Conservation (phyloP, 768 basidiomycete genomes). For the Crepidotus variabilis region DNA sequence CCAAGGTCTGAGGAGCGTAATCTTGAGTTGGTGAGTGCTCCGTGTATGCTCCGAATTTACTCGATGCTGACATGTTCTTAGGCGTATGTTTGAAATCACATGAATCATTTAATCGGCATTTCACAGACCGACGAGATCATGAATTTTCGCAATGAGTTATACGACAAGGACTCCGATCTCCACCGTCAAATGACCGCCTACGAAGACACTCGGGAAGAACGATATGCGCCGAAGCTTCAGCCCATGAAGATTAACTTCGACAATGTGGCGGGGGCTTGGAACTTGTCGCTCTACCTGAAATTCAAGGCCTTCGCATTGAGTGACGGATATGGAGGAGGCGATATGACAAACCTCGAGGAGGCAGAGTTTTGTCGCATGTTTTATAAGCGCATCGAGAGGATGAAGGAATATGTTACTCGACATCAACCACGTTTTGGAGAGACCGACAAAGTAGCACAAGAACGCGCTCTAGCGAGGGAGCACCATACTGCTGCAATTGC, state of each 20-base stretch:
- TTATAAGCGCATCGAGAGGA: neutral
- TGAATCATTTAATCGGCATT: conserved; percentile 1
- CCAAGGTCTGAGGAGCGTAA: too few relatives aligned
- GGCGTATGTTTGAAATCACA: neutral
- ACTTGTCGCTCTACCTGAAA: neutral
- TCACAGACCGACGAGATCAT: neutral
- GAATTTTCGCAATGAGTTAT: neutral
- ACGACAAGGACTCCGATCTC: neutral
- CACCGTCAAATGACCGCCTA: neutral
- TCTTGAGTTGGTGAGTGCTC: too few relatives aligned
- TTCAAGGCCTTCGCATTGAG: neutral
- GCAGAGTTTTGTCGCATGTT: neutral
- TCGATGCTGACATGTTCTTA: neutral
- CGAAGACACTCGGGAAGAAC: neutral
- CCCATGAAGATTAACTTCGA: conserved; percentile 1
- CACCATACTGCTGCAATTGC: neutral
- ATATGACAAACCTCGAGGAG: neutral
- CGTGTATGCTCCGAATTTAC: too few relatives aligned
- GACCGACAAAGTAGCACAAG: neutral
- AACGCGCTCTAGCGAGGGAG: neutral
- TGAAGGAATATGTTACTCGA: neutral
- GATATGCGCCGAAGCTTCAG: neutral
- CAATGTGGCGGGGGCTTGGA: neutral
- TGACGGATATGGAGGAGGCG: neutral
- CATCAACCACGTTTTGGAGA: neutral